Base-by-base conservation (phyloP, 768 basidiomycete genomes). In the Phaeotremella skinneri region DNA sequence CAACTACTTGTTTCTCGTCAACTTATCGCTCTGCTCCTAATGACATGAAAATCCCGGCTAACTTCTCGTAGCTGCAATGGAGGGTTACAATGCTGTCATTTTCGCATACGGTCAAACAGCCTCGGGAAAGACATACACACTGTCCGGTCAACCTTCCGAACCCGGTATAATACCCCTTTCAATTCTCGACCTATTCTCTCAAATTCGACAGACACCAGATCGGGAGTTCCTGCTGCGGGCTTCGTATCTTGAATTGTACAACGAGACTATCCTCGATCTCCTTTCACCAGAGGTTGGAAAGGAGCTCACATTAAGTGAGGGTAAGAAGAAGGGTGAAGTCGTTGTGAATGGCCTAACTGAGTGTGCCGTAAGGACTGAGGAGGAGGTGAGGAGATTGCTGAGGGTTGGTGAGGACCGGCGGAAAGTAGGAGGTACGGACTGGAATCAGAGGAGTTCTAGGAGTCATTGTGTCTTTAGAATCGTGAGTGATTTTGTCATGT, bases 221-320 rank as follows among this genome's bases (percentile, higher is more conserved):
- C 83, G 93, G 39, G 91, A 94, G 72, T 98, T 91, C 77, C 84
- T 98, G n/a, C 82, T 99, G 6, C 85, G 93, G 17, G 94, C 92
- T 73, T 90, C 90, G 5, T 98, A 97, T 74, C 85, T 99, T 51
- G 96, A 98, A 72, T 92, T 99, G 48, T 99, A 98, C 81, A 99
- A 98, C 77, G 79, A 80, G 55, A 69, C 69, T 0, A 70, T 79
- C 25, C 66, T 75, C 29, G 79, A 80, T 63, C 69, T 99, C 1
- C 85, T 99, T 11, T 86, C 89, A 0, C 87, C 89, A 0, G 84
- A 86, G 4, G 74, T 79, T 0, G 84, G 84, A 52, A 89, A 61
- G 86, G 91, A 52, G 83, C 83, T 76, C 2, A 73, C 74, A 27
- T 63, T 79, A 32, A 67, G 74, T 48, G 77, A 79, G 16, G 82